Percentiles rank a stretch among this genome's conserved stretches.
These are phyloP conservation scores for Termitomyces titanicus DNA, from an alignment of 768 basidiomycete genomes.

Conservation along the genomic window DNA sequence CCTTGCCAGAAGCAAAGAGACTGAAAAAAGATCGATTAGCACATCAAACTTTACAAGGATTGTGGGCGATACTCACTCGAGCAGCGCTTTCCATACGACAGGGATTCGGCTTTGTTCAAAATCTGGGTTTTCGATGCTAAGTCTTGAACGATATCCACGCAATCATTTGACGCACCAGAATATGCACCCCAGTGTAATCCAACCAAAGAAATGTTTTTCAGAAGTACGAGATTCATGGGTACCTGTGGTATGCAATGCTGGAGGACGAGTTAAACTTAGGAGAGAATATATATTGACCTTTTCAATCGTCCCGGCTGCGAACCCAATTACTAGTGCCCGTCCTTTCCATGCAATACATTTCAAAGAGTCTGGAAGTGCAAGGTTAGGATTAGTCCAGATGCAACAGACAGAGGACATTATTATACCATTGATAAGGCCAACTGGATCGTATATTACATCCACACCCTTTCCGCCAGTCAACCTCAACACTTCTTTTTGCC, in stretches of 20 bases:
- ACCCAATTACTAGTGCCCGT: conserved; percentile 89
- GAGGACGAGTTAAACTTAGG: conserved; percentile 18
- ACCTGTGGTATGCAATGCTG: conserved; percentile 41
- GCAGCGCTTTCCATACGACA: conserved; percentile 68
- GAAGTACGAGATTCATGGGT: conserved; percentile 76
- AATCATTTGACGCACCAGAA: conserved; percentile 40
- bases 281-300: conserved; percentile 43
- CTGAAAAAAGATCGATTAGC: conserved; percentile 29
- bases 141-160: background rate
- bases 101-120: conserved; percentile 65
- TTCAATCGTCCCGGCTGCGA: conserved; percentile 81
- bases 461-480: conserved; percentile 85
- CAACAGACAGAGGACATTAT: background rate
- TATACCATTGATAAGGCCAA: conserved; percentile 70
- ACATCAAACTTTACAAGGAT: background rate
- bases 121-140: conserved; percentile 30
- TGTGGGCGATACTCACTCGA: conserved; percentile 41
- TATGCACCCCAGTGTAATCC: conserved; percentile 91
- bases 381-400: background rate
- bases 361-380: conserved; percentile 55
- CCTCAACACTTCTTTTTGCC: conserved; percentile 88
- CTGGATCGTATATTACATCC: conserved; percentile 84
- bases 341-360: conserved; percentile 97
- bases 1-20: conserved; percentile 61
- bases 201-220: conserved; percentile 82